Base-by-base conservation (phyloP, 2,329 filamentous ascomycete genomes). In the Monosporascus sp. region DNA sequence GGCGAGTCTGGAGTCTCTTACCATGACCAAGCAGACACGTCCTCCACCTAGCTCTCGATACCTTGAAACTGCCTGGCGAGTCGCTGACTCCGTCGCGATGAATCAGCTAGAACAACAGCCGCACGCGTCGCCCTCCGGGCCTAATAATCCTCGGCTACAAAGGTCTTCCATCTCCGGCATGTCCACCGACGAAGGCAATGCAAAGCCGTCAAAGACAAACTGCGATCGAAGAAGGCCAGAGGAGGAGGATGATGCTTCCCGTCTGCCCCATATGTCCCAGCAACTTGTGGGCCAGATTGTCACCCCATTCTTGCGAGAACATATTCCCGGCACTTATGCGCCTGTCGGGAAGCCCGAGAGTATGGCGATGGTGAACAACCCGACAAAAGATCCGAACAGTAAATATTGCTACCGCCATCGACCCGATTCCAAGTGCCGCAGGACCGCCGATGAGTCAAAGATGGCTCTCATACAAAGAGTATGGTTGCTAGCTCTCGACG, bases 381-480 rank as follows among this genome's bases (percentile, higher is more conserved):
- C 68, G 48, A 73, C 75, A 46, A 76, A 71, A 63, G 81, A 84
- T 57, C 81, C 79, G 37, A 96, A 92, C 69, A 95, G 91, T 62
- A 94, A 89, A 70, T 97, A 88, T 74, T 99, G 94, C 74, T 99
- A 99, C 71, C 86, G 94, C 52, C 94, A 99, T 71, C 82, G 89
- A 51, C 94, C 94, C 2, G 94, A 97, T 70, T 85, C 93, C 51
- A 96, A 97, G 74, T 99, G 94, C 73, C 82, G 92, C 56, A 85
- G 91, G 56, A 91, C 95, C 58, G 92, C 91, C 54, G 92, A 97
- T 73, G 94, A 97, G 74, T 87, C 88, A 47, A 94, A 94, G 58
- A 99, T 99, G 94, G 90, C 93, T 62, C 87, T 92, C 68, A 82
- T 99, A 58, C 94, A 99, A 69, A 86, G 85, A 65, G 89, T 92